phyloP scores from a whole-genome alignment of 192 early-diverging fungal species.

The Dispira parvispora region DNA sequence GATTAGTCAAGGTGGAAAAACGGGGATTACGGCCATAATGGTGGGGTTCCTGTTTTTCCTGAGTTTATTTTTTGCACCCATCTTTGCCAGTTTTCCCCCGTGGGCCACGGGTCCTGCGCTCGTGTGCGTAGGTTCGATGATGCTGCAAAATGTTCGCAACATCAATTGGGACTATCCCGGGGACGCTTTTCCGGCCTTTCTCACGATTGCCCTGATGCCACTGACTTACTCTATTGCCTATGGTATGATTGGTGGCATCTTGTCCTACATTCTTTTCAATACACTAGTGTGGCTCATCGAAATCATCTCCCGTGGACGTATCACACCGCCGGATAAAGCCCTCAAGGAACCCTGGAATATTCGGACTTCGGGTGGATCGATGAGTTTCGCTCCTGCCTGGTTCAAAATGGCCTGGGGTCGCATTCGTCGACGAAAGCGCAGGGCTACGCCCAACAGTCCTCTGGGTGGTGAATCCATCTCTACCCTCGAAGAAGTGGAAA shows the following conservation, averaged over 20 bases:
- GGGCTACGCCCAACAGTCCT: too few species aligned
- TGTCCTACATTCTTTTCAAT: conserved; percentile 55
- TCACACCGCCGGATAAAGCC: conserved; percentile 13
- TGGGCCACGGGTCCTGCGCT: conserved; percentile 75
- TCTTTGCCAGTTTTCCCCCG: conserved; percentile 69
- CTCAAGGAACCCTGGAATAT: conserved; percentile 8
- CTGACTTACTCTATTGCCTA: conserved; percentile 69
- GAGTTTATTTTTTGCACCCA: conserved; percentile 64
- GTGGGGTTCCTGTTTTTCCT: conserved; percentile 56
- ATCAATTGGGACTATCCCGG: conserved; percentile 71
- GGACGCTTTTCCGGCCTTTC: conserved; percentile 60
- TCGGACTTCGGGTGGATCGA: too few species aligned
- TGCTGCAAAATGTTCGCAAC: conserved; percentile 45
- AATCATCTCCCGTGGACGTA: conserved; percentile 35
- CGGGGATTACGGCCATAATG: conserved; percentile 55
- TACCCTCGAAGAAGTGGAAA: too few species aligned
- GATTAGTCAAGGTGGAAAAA: conserved; percentile 62
- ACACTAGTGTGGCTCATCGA: conserved; percentile 33
- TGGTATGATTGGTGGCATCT: conserved; percentile 56
- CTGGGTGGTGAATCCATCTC: too few species aligned
- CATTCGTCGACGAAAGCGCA: too few species aligned
- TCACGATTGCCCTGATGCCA: conserved; percentile 61
- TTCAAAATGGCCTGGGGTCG: too few species aligned
- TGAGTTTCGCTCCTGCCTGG: too few species aligned
- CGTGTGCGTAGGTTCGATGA: conserved; percentile 64